phyloP scores from a whole-genome alignment of 139 green algal species.

The Astrephomene gubernaculifera region DNA sequence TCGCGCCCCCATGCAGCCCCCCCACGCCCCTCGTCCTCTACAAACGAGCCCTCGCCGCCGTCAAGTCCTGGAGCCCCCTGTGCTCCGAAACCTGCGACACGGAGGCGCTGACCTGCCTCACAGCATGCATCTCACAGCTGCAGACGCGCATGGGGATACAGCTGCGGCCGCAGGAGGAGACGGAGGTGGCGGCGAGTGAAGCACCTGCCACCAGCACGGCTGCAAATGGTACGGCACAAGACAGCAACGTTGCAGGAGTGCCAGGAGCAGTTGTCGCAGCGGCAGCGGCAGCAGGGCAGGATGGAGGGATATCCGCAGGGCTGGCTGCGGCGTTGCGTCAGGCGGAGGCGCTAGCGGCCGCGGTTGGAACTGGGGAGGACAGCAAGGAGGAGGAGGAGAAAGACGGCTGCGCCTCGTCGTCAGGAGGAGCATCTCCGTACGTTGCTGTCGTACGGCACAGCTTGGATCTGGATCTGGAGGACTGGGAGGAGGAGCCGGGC shows the following conservation, averaged over 20 bases:
- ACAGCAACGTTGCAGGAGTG: too few species aligned
- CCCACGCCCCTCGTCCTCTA: slow-evolving; percentile 16
- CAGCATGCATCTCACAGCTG: background rate
- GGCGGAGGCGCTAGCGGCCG: background rate
- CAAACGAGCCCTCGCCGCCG: background rate
- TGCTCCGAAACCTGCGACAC: background rate
- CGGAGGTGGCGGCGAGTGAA: background rate
- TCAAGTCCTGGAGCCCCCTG: slow-evolving; percentile 5
- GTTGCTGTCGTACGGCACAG: slow-evolving; percentile 29
- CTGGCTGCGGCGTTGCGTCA: background rate
- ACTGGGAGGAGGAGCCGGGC: slow-evolving; percentile 45
- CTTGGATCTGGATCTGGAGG: slow-evolving; percentile 47
- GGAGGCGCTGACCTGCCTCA: background rate
- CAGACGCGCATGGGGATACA: background rate
- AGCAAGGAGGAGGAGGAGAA: too few species aligned
- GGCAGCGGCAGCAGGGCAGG: background rate
- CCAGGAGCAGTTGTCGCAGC: too few species aligned
- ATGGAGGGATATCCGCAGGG: background rate
- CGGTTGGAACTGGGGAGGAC: too few species aligned
- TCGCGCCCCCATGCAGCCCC: background rate
- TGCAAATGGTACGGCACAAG: too few species aligned
- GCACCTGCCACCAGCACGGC: background rate
- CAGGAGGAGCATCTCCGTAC: too few species aligned
- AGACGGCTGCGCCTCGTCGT: too few species aligned
- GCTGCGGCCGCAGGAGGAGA: background rate